Evolutionary conservation across 768 basidiomycete genomes (phyloP), one percentile per base, ranked within the genome.

Genomic region (Dictyophora rubrovolvata): DNA sequence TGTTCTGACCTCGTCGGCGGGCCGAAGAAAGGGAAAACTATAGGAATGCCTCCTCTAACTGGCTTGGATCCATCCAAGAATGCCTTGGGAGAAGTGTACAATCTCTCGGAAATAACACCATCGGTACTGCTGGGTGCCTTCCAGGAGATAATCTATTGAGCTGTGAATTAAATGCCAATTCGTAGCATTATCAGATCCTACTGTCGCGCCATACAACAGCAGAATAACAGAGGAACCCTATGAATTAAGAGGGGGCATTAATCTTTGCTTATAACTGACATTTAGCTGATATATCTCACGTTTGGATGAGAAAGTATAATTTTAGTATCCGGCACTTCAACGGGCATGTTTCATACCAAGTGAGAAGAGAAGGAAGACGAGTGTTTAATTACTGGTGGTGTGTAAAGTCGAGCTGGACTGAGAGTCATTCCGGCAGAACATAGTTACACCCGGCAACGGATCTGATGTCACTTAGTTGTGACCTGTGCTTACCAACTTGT

Each of bases 1-100:
- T 93, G 89, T 53, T 85, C 88, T 23, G 77, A 79, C 65, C 28
- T 69, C 17, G 77, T 79, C 1, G 95, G 90, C 0, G 89, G 76
- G 2, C 95, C 94, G 66, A 97, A 98, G 73, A 88, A 91, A 48
- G 87, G 86, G 70, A 93, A 96, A 48, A 90, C 84, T 37, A 85
- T 69, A 37, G 72, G 80, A 50, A 77, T 82, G 0, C 79, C 78
- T 33, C 79, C 77, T 17, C 83, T 77, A 18, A 85, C 79, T 1
- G 92, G 82, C 72, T 90, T 93, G 37, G 82, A 81, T 1, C 89
- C 89, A 65, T 95, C 91, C 1, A 93, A 73, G 8, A 75, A 72
- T 1, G 94, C 85, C 68, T 89, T 92, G 11, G 79, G 78, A 10
- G 89, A 92, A 5, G 95, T 75, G 65, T 94, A 97, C 23, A 96